Base-by-base conservation (phyloP, 495 filamentous ascomycete genomes). In the Lindgomyces ingoldianus region DNA sequence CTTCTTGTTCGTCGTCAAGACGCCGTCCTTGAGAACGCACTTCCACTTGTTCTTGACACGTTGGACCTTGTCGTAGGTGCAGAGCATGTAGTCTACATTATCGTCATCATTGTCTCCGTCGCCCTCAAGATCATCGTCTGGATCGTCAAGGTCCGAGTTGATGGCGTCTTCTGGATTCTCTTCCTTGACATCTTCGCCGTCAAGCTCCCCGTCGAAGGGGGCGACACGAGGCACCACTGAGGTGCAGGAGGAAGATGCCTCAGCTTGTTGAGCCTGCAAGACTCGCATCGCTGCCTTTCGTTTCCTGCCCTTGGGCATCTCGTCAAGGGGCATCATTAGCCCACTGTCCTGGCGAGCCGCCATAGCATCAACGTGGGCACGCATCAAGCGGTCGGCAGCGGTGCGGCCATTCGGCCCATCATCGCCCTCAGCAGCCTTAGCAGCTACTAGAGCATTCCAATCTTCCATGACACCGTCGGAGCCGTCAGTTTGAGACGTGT, bases 21-120 rank as follows among this genome's bases (percentile, higher is more conserved):
- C 90, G 18, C 94, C 94, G 70, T 99, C 94, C 80, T 98, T 98
- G 56, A 99, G 83, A 4, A 89, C 90, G 78, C 94, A 99, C 87
- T 99, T 99, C 94, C 94, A 99, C 87, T 98, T 99, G 76, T 97
- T 99, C 87, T 99, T 99, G 61, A 97, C 95, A 52, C 94, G 83
- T 76, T 97, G 93, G 19, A 99, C 94, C 80, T 99, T 99, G 80
- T 99, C 94, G 73, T 98, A 98, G 70, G 94, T 96, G 80, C 94
- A 98, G 41, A 98, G 85, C 90, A 97, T 97, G 75, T 94, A 90
- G 63, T 95, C 88, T 1, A 60, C 48, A 24, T 45, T 64, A 9
- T 93, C 87, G 56, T 96, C 93, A 42, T 97, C 92, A 24, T 83
- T 87, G 22, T 92, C 89, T n/a, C 77, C 75, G 14, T 90, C 88